Evolutionary conservation across 2,329 filamentous ascomycete species (phyloP), one percentile per base, ranked within the genome.

Genomic region (Cladobotryum protrusum): DNA sequence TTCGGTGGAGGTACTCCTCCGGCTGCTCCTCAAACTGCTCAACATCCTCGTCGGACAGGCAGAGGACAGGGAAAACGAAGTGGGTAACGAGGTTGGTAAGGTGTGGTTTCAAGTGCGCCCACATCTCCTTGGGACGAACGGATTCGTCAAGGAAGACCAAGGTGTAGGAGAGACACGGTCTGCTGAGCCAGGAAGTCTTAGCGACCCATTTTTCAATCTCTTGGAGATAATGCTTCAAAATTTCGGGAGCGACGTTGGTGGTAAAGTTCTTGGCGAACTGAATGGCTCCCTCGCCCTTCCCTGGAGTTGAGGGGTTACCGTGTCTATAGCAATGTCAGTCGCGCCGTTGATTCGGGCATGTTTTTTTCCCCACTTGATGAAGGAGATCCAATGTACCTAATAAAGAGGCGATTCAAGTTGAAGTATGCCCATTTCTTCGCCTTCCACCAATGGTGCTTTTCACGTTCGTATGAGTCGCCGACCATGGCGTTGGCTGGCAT

Each of bases 391-490:
- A 37, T 37, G 54, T 72, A 92, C 87, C 89, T 82, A 59, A 97
- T 91, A 64, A 93, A 99, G 15, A 99, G 81, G 55, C 93, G 82
- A 73, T 99, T 99, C 60, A 99, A 72, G 69, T 97, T 97, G 63
- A 93, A 95, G 70, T 96, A 99, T 13, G 92, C 87, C 93, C 93
- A 97, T 72, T 99, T 99, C 83, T 97, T 97, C 56, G 91, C 88
- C 76, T 97, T 99, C 92, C 92, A 99, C 92, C 93, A 99, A 68
- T 96, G 90, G 66, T 96, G 91, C 61, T 86, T 81, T 70, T 97
- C 93, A 51, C 93, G 83, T 64, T 97, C 92, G 52, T 89, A 83
- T 47, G 86, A 72, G 52, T 84, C 89, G 53, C 88, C 88, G 53
- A 95, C 89, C 79, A 97, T 84, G 34, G 91, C 86, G 59, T 78